A percentile compares a stretch with the other conserved stretches of the same genome.
These are phyloP conservation scores for Blastobotrys malaysiensis DNA, from an alignment of 1,139 yeast species.

Conservation along the genomic window DNA sequence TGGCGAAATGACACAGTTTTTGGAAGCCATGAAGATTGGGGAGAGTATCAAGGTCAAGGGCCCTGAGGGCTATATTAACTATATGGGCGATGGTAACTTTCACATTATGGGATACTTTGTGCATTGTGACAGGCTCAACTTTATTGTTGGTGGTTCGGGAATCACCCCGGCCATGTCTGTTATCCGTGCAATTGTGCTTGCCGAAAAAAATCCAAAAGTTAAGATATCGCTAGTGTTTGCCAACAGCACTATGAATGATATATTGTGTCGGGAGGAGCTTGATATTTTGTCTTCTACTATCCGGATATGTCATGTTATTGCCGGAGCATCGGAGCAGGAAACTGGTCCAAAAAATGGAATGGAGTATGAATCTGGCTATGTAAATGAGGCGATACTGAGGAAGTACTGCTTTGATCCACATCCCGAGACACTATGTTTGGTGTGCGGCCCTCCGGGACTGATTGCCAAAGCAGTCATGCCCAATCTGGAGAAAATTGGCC, in stretches of 20 bases:
- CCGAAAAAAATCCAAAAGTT: not conserved
- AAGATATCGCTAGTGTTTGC: not conserved
- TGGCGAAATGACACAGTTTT: slow-evolving; percentile 28
- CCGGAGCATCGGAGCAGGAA: not conserved
- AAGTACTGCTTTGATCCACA: not conserved
- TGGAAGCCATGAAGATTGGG: slow-evolving; percentile 28
- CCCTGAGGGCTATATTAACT: slow-evolving; percentile 55
- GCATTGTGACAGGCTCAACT: not conserved
- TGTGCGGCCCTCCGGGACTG: not conserved
- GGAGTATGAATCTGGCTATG: not conserved
- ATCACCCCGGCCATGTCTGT: not conserved
- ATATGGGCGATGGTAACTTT: slow-evolving; percentile 22
- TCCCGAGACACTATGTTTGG: not conserved
- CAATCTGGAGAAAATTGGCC: not conserved
- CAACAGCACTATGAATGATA: slow-evolving; percentile 1
- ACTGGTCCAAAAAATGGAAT: not conserved
- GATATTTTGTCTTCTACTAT: not conserved
- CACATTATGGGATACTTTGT: not conserved
- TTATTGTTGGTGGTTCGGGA: slow-evolving; percentile 4
- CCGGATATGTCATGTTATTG: slow-evolving; percentile 1
- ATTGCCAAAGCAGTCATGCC: not conserved
- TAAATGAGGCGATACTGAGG: not conserved
- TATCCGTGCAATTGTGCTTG: not conserved
- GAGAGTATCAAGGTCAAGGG: slow-evolving; percentile 42
- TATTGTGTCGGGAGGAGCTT: not conserved